Base-by-base conservation (phyloP, 2,329 filamentous ascomycete species). In the Neofusicoccum sp. region DNA sequence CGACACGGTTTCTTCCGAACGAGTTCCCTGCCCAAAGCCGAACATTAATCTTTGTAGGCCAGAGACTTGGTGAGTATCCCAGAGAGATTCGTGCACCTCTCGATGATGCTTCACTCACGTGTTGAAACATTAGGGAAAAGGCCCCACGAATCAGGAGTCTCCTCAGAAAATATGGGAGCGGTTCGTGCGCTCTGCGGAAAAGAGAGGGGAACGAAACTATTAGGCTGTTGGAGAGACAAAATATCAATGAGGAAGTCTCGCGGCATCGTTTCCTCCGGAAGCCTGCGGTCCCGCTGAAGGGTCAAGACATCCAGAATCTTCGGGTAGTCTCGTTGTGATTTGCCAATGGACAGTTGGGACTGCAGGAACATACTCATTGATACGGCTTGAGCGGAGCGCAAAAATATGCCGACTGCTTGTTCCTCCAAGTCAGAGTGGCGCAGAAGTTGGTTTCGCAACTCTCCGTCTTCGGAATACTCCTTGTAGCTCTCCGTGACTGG, bases 371-470 rank as follows among this genome's bases (percentile, higher is more conserved):
- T 16, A 14, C n/a, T n/a, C 31, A 54, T 54, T 1, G 49, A 38
- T 6, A 54, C 36, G 6, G 26, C n/a, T 28, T 41, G 34, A 11
- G 36, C 36, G 9, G 49, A 34, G 14, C 34, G 51, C 1, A n/a
- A 1, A 9, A 56, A 33, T n/a, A 33, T 56, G 7, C 9, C 9
- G 8, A 33, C 5, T 8, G 28, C 20, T 2, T 12, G 40, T 6
- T 7, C 3, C 24, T 8, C 6, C 33, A 53, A 6, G 3, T 12
- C 34, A 2, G 26, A 33, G 3, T 31, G 8, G 6, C 8, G 6
- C 24, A 2, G 0, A 7, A 54, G 3, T 0, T 11, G 3, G 0
- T 6, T 4, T 1, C 41, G 24, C 3, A 41, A 54, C 9, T 1
- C 6, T 4, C 12, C 14, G 11, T 12, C 3, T 5, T 41, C 20